Evolutionary conservation across 306 rosid genomes (phyloP).

Genomic region (Castanospermum australe): DNA sequence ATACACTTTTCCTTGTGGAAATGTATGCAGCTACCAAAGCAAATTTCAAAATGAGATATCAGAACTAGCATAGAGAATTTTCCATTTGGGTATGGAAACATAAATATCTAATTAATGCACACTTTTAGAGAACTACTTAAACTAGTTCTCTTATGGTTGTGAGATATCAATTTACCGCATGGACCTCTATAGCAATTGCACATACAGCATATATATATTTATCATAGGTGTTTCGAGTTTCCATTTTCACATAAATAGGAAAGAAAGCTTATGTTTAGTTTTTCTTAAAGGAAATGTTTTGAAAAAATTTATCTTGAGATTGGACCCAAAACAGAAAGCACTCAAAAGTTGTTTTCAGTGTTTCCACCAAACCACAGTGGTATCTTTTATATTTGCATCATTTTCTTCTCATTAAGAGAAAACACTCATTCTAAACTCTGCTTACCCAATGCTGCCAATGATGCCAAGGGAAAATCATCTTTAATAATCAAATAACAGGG

Average conservation of each 20-base stretch:
- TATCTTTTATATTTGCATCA: neutral
- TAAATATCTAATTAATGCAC: neutral
- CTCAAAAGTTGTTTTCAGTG: neutral
- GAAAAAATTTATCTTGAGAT: neutral
- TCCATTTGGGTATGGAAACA: neutral
- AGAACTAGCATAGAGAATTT: neutral
- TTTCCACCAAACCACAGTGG: neutral
- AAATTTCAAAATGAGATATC: slow-evolving; percentile 20
- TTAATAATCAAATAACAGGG: neutral
- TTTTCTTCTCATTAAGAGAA: neutral
- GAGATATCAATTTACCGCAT: neutral
- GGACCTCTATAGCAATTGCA: neutral
- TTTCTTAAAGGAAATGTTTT: neutral
- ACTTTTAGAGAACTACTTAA: neutral
- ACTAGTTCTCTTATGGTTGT: neutral
- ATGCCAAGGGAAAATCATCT: neutral
- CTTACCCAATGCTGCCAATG: neutral
- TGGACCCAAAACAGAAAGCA: neutral
- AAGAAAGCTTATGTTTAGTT: neutral
- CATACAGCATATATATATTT: neutral
- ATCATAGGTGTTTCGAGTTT: neutral
- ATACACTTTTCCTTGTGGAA: slow-evolving; percentile 86
- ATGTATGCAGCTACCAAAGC: slow-evolving; percentile 72
- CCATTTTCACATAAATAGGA: neutral
- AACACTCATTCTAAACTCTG: neutral